Base-by-base conservation (phyloP, 2,329 filamentous ascomycete species). In the Ascochyta pisi region DNA sequence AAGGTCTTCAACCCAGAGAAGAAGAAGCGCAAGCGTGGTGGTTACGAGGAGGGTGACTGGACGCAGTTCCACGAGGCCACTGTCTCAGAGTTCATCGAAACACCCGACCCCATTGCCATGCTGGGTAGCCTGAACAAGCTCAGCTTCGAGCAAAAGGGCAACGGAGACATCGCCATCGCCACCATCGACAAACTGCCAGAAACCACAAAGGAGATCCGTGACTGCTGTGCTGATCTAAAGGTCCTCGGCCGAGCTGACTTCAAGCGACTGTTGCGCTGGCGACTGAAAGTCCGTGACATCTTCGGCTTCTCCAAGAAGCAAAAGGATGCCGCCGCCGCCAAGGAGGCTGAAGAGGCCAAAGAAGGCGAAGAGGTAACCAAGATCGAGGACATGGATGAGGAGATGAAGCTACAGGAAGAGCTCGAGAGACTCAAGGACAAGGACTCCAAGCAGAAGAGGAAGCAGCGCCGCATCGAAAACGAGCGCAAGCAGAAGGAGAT, bases 1-100 rank as follows among this genome's bases (percentile, higher is more conserved):
- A 96, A 96, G 75, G 95, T 99, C 2, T 99, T 94, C 82, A 97
- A 99, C 64, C 95, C 95, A 0, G 95, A 99, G 73, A 83, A 91
- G 72, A 99, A 98, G 84, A 99, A 97, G 86, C 83, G 95, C 55
- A 98, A 97, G 85, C 84, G 95, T 81, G 94, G 96, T 40, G 95
- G 95, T 82, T 99, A 99, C 64, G 94, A 98, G 64, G 95, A 99
- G 76, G 94, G 92, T 33, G 92, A 99, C 64, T 96, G 89, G 76
- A 94, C 87, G 4, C 91, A 96, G 68, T 96, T 90, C 81, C 96
- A 97, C 74, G 91, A 96, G 70, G 85, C 90, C 2, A 81, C 91
- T 0, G 94, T 93, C 0, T 95, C 89, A 73, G 92, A 97, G 51
- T 99, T 98, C 73, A 93, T 99, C 60, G 90, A 98, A 71, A 96